These are phyloP conservation scores for Odontarrhena argentea DNA, from an alignment of 345 rosid species.

Conservation along the genomic window DNA sequence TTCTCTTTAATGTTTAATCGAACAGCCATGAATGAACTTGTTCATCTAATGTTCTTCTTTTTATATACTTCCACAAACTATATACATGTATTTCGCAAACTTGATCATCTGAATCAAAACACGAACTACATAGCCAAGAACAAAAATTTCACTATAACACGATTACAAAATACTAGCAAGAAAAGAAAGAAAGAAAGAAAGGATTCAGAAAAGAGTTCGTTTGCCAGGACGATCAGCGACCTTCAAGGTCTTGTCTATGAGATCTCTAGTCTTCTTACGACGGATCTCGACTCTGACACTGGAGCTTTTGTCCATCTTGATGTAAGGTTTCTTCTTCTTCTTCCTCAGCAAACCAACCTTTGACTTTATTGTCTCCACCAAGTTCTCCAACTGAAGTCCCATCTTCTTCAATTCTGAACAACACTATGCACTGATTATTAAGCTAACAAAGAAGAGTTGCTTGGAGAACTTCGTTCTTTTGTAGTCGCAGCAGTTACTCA, in stretches of 20 bases:
- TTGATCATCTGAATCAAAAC: constrained; percentile 18
- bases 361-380: constrained; percentile 86
- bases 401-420: constrained; percentile 32
- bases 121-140: neutral
- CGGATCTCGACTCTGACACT: constrained; percentile 97
- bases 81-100: constrained; percentile 23
- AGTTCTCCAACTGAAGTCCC: constrained; percentile 72
- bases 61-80: constrained; percentile 22
- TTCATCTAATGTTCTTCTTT: neutral
- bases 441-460: constrained; percentile 4
- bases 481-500: neutral
- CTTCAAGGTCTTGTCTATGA: constrained; percentile 79
- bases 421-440: neutral
- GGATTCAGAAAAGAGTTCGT: constrained; percentile 44
- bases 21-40: constrained; percentile 10
- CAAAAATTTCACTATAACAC: neutral
- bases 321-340: constrained; percentile 66
- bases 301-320: constrained; percentile 86
- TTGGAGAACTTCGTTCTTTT: neutral
- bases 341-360: constrained; percentile 69
- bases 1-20: neutral
- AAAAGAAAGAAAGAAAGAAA: neutral
- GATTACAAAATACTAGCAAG: neutral
- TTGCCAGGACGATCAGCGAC: constrained; percentile 83
- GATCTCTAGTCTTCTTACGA: constrained; percentile 74